A percentile compares a stretch with the other conserved stretches of the same genome.
These are phyloP conservation scores for Metschnikowia kofuensis DNA, from an alignment of 805 yeast genomes.

Conservation along the genomic window DNA sequence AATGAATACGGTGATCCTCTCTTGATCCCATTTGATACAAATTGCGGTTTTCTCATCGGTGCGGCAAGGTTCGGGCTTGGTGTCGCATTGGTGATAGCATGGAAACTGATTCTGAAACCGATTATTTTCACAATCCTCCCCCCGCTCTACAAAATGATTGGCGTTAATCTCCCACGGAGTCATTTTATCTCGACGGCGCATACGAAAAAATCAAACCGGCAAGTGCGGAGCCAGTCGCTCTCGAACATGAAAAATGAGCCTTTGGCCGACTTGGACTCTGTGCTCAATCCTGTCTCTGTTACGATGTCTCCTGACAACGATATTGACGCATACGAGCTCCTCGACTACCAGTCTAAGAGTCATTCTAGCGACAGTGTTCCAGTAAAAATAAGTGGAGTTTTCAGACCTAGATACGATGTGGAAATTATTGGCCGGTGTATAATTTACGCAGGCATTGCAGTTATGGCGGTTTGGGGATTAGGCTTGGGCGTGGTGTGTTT, in stretches of 20 bases:
- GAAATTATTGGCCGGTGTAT: constrained; percentile 74
- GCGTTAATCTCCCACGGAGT: constrained; percentile 38
- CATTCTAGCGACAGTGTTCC: constrained; percentile 1
- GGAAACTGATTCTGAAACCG: constrained; percentile 79
- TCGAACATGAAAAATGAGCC: constrained; percentile 32
- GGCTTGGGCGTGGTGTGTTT: constrained; percentile 21
- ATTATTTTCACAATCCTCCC: constrained; percentile 54
- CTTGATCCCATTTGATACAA: constrained; percentile 29
- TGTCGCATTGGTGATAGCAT: constrained; percentile 53
- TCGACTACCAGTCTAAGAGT: constrained; percentile 26
- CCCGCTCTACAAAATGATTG: constrained; percentile 50
- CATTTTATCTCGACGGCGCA: constrained; percentile 39
- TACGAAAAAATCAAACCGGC: constrained; percentile 28
- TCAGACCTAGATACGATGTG: constrained; percentile 63
- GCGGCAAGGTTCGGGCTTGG: constrained; percentile 59
- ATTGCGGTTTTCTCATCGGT: constrained; percentile 17
- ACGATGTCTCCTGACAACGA: constrained; percentile 38
- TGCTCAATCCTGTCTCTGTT: constrained; percentile 26
- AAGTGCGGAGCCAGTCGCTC: constrained; percentile 38
- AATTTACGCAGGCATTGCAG: constrained; percentile 79
- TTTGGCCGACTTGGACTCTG: constrained; percentile 23
- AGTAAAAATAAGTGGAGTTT: constrained; percentile 41
- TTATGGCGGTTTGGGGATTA: constrained; percentile 48
- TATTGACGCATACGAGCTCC: constrained; percentile 40
- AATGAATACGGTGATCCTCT: constrained; percentile 26